Evolutionary conservation across 345 rosid genomes (phyloP).

Genomic region (Trapa incisa): DNA sequence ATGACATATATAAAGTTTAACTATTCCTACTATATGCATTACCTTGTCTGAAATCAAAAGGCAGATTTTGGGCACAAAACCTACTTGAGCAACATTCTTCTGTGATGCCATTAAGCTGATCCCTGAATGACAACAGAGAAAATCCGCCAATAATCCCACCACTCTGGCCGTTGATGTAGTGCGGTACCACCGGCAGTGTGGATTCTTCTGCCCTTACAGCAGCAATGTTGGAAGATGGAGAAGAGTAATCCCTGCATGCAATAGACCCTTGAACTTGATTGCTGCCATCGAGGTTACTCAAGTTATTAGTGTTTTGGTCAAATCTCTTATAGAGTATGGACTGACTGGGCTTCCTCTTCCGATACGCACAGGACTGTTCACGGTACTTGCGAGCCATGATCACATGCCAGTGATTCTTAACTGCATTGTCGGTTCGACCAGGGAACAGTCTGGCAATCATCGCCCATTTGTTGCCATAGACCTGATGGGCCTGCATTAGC

Average conservation of each 20-base stretch:
- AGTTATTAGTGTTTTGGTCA: not conserved
- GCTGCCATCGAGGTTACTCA: not conserved
- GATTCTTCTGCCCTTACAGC: not conserved
- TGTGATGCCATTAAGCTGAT: conserved; percentile 12
- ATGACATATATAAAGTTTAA: too few relatives aligned
- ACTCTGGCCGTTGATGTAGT: not conserved
- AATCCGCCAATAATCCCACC: not conserved
- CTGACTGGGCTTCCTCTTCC: conserved; percentile 52
- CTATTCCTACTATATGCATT: not conserved
- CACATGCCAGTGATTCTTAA: conserved; percentile 99
- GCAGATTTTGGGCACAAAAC: conserved; percentile 1
- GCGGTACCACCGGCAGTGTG: not conserved
- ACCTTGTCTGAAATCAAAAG: not conserved
- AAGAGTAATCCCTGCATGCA: not conserved
- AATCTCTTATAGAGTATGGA: conserved; percentile 5
- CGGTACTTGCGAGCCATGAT: conserved; percentile 93
- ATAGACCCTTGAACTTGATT: not conserved
- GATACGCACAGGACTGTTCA: conserved; percentile 70
- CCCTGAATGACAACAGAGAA: not conserved
- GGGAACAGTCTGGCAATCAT: conserved; percentile 95
- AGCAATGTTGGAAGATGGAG: not conserved
- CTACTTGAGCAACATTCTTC: conserved; percentile 1
- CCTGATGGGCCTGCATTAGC: conserved; percentile 82
- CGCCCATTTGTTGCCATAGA: conserved; percentile 98
- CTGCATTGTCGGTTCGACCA: conserved; percentile 95